Conservation (phyloP, 2,329 filamentous ascomycete genomes). For the Didymella lethalis region DNA sequence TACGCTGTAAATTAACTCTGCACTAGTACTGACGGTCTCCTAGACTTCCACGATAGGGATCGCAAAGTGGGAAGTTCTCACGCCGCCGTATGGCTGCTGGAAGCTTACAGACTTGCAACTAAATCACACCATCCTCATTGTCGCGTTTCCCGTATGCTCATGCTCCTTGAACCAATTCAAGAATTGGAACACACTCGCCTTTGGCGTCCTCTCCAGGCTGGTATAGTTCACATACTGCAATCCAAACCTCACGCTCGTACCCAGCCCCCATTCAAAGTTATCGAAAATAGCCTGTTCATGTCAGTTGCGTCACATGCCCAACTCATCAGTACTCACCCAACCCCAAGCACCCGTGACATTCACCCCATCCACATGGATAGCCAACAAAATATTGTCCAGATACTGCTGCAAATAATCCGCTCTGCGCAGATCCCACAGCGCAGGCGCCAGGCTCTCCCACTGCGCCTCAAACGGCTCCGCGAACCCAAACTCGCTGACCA, state of each 20-base stretch:
- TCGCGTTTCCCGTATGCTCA: slow-evolving; percentile 37
- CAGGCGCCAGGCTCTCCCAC: slow-evolving; percentile 40
- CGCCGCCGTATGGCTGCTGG: too few species aligned
- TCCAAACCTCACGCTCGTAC: slow-evolving; percentile 50
- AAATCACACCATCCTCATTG: slow-evolving; percentile 30
- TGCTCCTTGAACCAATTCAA: slow-evolving; percentile 54
- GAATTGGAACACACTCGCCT: slow-evolving; percentile 55
- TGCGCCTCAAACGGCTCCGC: slow-evolving; percentile 53
- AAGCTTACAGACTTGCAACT: too few species aligned
- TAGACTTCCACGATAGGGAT: too few species aligned
- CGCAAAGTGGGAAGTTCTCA: too few species aligned
- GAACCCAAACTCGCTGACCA: slow-evolving; percentile 54
- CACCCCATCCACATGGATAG: slow-evolving; percentile 50
- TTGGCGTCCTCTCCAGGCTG: slow-evolving; percentile 52
- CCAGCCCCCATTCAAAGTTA: slow-evolving; percentile 54
- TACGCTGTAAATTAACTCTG: too few species aligned
- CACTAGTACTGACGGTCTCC: too few species aligned
- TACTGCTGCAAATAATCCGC: slow-evolving; percentile 55
- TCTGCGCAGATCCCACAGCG: slow-evolving; percentile 52
- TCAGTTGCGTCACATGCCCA: not conserved
- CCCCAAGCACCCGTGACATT: slow-evolving; percentile 55
- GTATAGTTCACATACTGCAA: slow-evolving; percentile 56
- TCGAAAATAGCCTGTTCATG: slow-evolving; percentile 45
- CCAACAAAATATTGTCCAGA: slow-evolving; percentile 52
- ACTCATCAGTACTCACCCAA: slow-evolving; percentile 35